Percentiles rank a stretch among this genome's conserved stretches.
These are phyloP conservation scores for Aspergillus fructus DNA, from an alignment of 2,329 filamentous ascomycete species.

Conservation along the genomic window DNA sequence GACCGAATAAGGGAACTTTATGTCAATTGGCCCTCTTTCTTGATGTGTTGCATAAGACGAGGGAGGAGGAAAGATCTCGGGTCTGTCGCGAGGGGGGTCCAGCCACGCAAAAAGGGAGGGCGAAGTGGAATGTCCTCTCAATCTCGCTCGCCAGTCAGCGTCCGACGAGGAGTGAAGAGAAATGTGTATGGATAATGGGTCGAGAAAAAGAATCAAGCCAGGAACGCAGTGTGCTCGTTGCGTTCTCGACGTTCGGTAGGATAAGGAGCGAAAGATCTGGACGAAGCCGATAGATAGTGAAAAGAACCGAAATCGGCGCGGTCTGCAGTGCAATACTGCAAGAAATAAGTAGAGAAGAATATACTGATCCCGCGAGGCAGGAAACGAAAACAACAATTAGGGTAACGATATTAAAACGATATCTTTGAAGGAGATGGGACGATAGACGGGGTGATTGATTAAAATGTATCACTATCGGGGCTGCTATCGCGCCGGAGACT, in stretches of 20 bases:
- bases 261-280: slow-evolving; percentile 20
- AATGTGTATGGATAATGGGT: not conserved
- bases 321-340: not conserved
- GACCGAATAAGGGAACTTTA: slow-evolving; percentile 30
- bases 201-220: not conserved
- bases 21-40: slow-evolving; percentile 4
- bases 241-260: slow-evolving; percentile 6
- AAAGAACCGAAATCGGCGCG: not conserved
- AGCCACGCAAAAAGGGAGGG: slow-evolving; percentile 25
- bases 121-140: slow-evolving; percentile 18
- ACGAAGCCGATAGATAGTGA: slow-evolving; percentile 11
- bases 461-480: slow-evolving; percentile 10
- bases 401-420: not conserved
- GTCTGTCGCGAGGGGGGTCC: slow-evolving; percentile 16
- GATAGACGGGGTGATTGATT: slow-evolving; percentile 13
- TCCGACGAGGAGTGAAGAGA: not conserved
- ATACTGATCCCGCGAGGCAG: not conserved
- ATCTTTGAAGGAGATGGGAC: slow-evolving; percentile 5
- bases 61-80: slow-evolving; percentile 9
- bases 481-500: slow-evolving; percentile 18
- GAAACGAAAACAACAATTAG: not conserved
- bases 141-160: slow-evolving; percentile 9
- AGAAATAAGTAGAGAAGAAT: not conserved
- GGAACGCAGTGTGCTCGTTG: not conserved
- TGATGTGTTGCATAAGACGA: not conserved